A percentile compares a stretch with the other conserved stretches of the same genome.
Conservation (phyloP, 148 eudicot genomes). For the Mesembryanthemum crystallinum region DNA sequence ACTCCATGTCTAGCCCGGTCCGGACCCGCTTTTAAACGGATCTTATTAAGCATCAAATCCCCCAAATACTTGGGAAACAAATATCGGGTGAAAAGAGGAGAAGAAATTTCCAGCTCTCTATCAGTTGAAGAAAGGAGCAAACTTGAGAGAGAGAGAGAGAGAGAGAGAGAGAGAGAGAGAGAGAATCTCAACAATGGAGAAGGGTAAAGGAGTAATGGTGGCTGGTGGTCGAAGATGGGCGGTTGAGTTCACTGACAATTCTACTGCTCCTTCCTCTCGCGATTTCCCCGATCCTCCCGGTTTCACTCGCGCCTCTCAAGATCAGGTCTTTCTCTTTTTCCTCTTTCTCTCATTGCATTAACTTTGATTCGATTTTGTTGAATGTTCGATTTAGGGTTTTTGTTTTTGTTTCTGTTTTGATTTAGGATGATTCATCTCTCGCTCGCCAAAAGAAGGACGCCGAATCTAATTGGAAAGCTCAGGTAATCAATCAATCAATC, state of each 20-base stretch:
- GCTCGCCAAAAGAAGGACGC: conserved; percentile 83
- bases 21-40: too few species aligned
- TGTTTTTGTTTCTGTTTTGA: conserved; percentile 1
- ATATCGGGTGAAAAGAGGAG: too few species aligned
- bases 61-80: neutral
- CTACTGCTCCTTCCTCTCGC: conserved; percentile 60
- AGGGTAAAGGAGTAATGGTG: conserved; percentile 62
- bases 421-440: conserved; percentile 65
- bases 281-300: conserved; percentile 92
- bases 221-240: conserved; percentile 69
- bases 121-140: neutral
- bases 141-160: neutral
- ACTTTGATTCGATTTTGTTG: too few species aligned
- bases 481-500: conserved; percentile 34
- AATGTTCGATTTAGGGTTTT: neutral
- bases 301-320: conserved; percentile 67
- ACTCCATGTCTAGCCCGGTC: too few species aligned
- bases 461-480: conserved; percentile 90
- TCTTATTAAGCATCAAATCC: too few species aligned
- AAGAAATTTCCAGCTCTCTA: neutral
- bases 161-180: conserved; percentile 17
- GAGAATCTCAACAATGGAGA: conserved; percentile 46
- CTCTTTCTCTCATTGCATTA: neutral
- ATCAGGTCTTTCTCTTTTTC: conserved; percentile 51
- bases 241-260: conserved; percentile 77